phyloP scores from a whole-genome alignment of 2,329 filamentous ascomycete species.

The Pleoardoris graminearum region DNA sequence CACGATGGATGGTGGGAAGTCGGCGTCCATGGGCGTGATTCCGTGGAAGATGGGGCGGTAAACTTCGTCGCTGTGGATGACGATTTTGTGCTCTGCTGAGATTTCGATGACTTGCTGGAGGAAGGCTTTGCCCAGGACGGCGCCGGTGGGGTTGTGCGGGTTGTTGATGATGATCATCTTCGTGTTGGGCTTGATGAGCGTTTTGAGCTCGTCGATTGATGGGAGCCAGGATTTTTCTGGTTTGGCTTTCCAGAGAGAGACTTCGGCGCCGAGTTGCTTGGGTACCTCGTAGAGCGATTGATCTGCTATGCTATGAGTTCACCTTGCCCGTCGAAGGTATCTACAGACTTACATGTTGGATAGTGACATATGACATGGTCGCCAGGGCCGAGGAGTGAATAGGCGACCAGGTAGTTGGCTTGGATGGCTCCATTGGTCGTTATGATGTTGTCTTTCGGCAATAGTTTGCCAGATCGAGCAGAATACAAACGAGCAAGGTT shows the following conservation, averaged over 20 bases:
- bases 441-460: constrained; percentile 66
- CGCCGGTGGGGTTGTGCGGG: constrained; percentile 81
- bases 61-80: constrained; percentile 77
- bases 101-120: constrained; percentile 66
- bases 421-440: constrained; percentile 80
- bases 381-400: constrained; percentile 69
- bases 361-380: constrained; percentile 88
- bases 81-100: constrained; percentile 65
- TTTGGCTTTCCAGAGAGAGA: constrained; percentile 74
- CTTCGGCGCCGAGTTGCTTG: constrained; percentile 72
- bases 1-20: constrained; percentile 68
- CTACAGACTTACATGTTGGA: constrained; percentile 69
- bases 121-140: constrained; percentile 64
- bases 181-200: constrained; percentile 68
- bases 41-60: constrained; percentile 83
- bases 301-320: constrained; percentile 18
- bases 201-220: constrained; percentile 66
- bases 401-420: constrained; percentile 82
- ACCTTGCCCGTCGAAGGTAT: too few species aligned
- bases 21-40: constrained; percentile 56
- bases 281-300: constrained; percentile 82
- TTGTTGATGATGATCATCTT: constrained; percentile 75
- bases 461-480: constrained; percentile 52
- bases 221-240: constrained; percentile 68
- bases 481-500: constrained; percentile 70